A percentile compares a stretch with the other conserved stretches of the same genome.
Conservation (phyloP, 2,329 filamentous ascomycete genomes). For the Aspergillus sp. region DNA sequence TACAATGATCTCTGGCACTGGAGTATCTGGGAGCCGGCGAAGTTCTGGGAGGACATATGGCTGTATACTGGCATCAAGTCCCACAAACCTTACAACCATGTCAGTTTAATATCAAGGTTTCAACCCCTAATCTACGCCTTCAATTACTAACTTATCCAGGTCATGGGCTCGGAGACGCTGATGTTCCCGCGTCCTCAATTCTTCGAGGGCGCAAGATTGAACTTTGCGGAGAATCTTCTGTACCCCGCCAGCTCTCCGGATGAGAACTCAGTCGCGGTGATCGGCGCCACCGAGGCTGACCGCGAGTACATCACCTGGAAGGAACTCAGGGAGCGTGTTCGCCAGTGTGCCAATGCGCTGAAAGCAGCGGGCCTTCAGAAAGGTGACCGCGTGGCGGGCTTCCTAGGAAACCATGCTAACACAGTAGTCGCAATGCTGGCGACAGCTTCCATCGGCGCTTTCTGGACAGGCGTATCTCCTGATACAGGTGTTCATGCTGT, state of each 20-base stretch:
- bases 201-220: slow-evolving; percentile 75
- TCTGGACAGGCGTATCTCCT: slow-evolving; percentile 92
- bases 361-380: slow-evolving; percentile 62
- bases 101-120: slow-evolving; percentile 21
- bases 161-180: slow-evolving; percentile 63
- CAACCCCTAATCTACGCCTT: not conserved
- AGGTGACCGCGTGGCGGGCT: slow-evolving; percentile 66
- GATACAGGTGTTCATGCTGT: slow-evolving; percentile 92
- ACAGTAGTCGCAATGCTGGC: slow-evolving; percentile 86
- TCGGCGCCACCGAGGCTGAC: slow-evolving; percentile 75
- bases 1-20: slow-evolving; percentile 81
- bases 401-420: slow-evolving; percentile 86
- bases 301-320: slow-evolving; percentile 72
- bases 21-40: slow-evolving; percentile 73
- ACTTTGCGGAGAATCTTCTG: slow-evolving; percentile 93
- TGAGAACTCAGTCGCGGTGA: slow-evolving; percentile 66
- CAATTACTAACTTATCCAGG: slow-evolving; percentile 46
- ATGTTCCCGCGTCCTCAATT: slow-evolving; percentile 89
- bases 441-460: slow-evolving; percentile 75
- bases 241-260: slow-evolving; percentile 65
- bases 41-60: slow-evolving; percentile 88
- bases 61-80: slow-evolving; percentile 74
- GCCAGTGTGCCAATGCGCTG: slow-evolving; percentile 70
- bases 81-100: slow-evolving; percentile 55
- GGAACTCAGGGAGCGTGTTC: slow-evolving; percentile 75